Base-by-base conservation (phyloP, 148 eudicot genomes). In the Heliamphora exappendiculata region DNA sequence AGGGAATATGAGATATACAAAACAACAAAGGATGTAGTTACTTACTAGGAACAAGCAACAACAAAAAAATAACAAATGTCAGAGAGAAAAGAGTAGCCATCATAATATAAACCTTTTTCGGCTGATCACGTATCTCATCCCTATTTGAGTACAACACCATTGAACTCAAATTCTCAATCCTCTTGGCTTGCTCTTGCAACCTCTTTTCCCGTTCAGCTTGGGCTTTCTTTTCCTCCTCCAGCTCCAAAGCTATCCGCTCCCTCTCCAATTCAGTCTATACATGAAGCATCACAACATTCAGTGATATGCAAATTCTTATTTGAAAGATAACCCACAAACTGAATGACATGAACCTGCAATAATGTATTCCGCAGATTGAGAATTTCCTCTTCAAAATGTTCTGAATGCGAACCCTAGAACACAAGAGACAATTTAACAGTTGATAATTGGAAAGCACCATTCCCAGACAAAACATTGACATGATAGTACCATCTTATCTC, bases 171-270 rank as follows among this genome's bases (percentile, higher is more conserved):
- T 95, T 95, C 84, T 88, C 82, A 70, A 95, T 95, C 86, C 90
- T 93, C 85, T 91, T 89, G 14, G 84, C 98, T 83, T 94, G 98
- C 72, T 91, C 91, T 79, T 88, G 88, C 65, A 95, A 76, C 87
- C 87, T 84, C 79, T 81, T 89, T 73, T 93, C 99, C 75, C 91
- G 81, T 83, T 92, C 97, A 75, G 91, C 91, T 75, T 95, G 94
- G 81, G 91, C 91, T 87, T 86, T 91, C 86, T 91, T 95, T 85
- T 93, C 98, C 86, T 93, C 98, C 85, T 95, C 99, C 82, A 95
- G 84, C 91, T 93, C 99, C 82, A 95, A 75, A 76, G 99, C 93
- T 77, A 95, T 95, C 76, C 99, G 83, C 81, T 95, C 99, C 80
- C 94, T 88, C 81, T 95, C 99, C 84, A 88, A 81, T 77, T 91